phyloP scores from a whole-genome alignment of 2,329 filamentous ascomycete species.

The Tolypocladium cylindrosporum region DNA sequence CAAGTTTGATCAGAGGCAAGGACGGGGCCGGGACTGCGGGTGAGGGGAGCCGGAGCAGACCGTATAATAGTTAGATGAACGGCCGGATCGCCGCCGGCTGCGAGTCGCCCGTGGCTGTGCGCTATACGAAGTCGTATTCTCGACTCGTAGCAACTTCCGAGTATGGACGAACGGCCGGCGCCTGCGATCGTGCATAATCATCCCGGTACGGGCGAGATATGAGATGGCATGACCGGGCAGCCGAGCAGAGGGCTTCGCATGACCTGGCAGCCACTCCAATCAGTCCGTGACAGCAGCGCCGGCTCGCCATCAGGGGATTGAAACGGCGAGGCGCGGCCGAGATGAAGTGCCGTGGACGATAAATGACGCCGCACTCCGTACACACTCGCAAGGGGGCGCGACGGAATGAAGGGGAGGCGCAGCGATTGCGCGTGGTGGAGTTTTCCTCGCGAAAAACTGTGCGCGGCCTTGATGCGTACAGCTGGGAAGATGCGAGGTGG shows the following conservation, averaged over 20 bases:
- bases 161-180: neutral
- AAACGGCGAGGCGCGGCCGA: neutral
- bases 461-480: neutral
- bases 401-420: neutral
- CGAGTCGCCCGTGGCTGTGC: neutral
- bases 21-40: neutral
- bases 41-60: neutral
- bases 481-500: neutral
- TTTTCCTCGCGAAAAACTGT: neutral
- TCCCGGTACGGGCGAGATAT: neutral
- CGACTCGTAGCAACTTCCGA: neutral
- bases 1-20: neutral
- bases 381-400: neutral
- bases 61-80: neutral
- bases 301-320: neutral
- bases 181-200: neutral
- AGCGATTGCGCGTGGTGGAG: neutral
- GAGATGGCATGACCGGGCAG: neutral
- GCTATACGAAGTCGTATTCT: neutral
- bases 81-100: neutral
- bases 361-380: too few relatives aligned
- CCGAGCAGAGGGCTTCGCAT: neutral
- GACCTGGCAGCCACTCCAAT: neutral
- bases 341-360: neutral
- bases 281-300: neutral